phyloP scores from a whole-genome alignment of 371 early-diverging fungal genomes.

The Coemansia sp. region DNA sequence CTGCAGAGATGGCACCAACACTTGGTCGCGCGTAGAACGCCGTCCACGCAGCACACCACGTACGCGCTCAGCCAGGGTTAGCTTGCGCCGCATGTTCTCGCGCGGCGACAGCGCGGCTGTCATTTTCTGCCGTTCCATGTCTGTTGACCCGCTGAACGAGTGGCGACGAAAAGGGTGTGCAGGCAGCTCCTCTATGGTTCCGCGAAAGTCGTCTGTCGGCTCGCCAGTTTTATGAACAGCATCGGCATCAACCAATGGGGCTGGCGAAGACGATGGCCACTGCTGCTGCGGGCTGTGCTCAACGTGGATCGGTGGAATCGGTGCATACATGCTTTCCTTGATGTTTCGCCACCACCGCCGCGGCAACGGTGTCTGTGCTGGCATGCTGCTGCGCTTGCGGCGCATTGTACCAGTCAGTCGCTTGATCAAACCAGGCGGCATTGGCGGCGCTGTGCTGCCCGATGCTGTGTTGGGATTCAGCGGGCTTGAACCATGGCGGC shows the following conservation, averaged over 20 bases:
- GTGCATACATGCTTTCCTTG: slow-evolving; percentile 48
- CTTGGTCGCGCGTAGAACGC: neutral
- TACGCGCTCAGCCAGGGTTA: slow-evolving; percentile 31
- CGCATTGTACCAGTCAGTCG: slow-evolving; percentile 36
- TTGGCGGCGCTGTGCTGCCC: slow-evolving; percentile 39
- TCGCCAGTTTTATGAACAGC: neutral
- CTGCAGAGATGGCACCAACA: neutral
- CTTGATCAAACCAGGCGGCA: slow-evolving; percentile 27
- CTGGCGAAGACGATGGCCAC: neutral
- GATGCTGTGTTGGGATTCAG: slow-evolving; percentile 35
- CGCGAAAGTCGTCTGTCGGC: neutral
- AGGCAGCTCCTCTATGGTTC: slow-evolving; percentile 13
- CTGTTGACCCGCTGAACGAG: slow-evolving; percentile 47
- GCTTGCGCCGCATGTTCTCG: slow-evolving; percentile 41
- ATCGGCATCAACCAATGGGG: neutral
- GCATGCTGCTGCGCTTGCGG: slow-evolving; percentile 19
- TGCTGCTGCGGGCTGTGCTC: slow-evolving; percentile 7
- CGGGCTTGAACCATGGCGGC: slow-evolving; percentile 48
- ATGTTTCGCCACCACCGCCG: slow-evolving; percentile 50
- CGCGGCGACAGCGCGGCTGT: slow-evolving; percentile 35
- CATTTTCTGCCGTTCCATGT: slow-evolving; percentile 39
- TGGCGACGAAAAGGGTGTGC: slow-evolving; percentile 33
- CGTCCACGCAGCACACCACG: slow-evolving; percentile 35
- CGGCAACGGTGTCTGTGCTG: slow-evolving; percentile 38
- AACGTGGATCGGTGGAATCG: slow-evolving; percentile 43